Base-by-base conservation (phyloP, 2,329 filamentous ascomycete species). In the Aspergillus sp. region DNA sequence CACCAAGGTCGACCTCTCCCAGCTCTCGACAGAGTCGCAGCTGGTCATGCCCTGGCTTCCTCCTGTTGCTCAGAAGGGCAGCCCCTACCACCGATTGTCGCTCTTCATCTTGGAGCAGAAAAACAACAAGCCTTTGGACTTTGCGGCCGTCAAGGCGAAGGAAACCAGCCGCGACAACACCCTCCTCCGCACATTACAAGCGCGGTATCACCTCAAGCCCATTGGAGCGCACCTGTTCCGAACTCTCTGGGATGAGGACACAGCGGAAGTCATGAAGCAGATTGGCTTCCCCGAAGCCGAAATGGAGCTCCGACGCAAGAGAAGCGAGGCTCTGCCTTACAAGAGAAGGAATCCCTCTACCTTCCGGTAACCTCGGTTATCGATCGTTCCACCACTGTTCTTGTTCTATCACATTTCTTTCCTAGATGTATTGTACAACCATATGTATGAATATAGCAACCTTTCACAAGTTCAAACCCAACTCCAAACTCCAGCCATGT, bases 201-300 rank as follows among this genome's bases (percentile, higher is more conserved):
- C 87, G 71, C 87, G 86, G 71, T 85, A 90, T 72, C 76, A 79
- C 57, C 79, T 95, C 60, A 82, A 80, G 58, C 85, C 93, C 7
- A 86, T 97, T 58, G 93, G 93, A 44, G 90, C 91, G 67, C 90
- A 87, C 71, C 79, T 99, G 67, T 99, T 98, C 86, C 87, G 95
- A 64, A 88, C 86, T 59, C 79, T 89, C 64, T 98, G 93, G 91
- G 95, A 99, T 74, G 90, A 95, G 59, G 86, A 84, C 67, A 99
- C 90, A 53, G 86, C 85, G n/a, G 86, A 80, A 51, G 91, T 99
- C 62, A 97, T 99, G 93, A 81, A 86, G 70, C 84, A 90, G 67
- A 84, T 90, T 66, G 86, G 85, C 59, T 81, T 96, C 61, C 83
- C 86, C 27, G 91, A 91, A 48, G 86, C 87, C 58, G 88, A 96